Evolutionary conservation across 202 grass and related monocot genomes (phyloP).

Genomic region (Zoysia matrella): DNA sequence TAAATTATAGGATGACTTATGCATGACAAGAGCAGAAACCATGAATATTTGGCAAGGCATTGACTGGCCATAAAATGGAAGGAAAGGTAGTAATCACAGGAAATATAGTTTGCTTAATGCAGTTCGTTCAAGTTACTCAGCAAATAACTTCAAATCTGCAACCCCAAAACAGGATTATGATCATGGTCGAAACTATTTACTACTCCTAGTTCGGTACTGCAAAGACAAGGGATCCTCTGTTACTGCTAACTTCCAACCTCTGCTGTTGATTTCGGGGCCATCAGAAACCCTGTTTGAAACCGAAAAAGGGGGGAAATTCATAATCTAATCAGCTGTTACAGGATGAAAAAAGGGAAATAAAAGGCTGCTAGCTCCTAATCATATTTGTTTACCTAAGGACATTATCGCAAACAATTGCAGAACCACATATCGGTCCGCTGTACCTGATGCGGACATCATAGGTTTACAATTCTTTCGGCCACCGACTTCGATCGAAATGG

Average conservation of each 20-base stretch:
- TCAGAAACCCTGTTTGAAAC: not conserved
- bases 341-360: not conserved
- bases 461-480: slow-evolving; percentile 1
- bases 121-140: too few species aligned
- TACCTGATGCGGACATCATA: slow-evolving; percentile 50
- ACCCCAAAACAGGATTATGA: not conserved
- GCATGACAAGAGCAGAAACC: slow-evolving; percentile 27
- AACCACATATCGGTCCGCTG: slow-evolving; percentile 3
- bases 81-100: not conserved
- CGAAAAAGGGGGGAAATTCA: too few species aligned
- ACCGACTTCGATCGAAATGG: slow-evolving; percentile 31
- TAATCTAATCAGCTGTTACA: not conserved
- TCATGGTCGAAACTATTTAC: not conserved
- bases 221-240: too few species aligned
- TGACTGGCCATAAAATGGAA: slow-evolving; percentile 1
- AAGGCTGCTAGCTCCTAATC: slow-evolving; percentile 26
- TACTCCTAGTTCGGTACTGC: too few species aligned
- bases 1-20: not conserved
- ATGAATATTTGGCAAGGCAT: slow-evolving; percentile 29
- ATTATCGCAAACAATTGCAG: slow-evolving; percentile 6
- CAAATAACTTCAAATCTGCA: not conserved
- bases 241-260: not conserved
- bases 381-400: slow-evolving; percentile 5
- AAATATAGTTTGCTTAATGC: too few species aligned
- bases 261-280: not conserved